Evolutionary conservation across 495 filamentous ascomycete genomes (phyloP), one percentile per base, ranked within the genome.

Genomic region (Trichoderma gamsii): DNA sequence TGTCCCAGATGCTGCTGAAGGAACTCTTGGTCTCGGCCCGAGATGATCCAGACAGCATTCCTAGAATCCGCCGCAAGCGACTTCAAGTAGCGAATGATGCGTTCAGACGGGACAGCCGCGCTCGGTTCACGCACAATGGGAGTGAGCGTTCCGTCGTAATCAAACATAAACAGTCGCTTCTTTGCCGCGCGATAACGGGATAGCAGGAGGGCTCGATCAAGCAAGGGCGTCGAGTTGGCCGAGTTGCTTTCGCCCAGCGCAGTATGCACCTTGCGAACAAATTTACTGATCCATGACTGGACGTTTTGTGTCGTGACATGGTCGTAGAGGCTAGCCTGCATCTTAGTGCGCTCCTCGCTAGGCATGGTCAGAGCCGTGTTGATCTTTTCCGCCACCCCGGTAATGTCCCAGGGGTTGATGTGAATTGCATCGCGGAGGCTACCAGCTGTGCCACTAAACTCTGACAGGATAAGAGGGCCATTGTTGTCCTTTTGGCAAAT

Each of bases 131-230:
- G 86, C 32, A 98, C 93, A 71, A 99, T 97, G 1, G 92, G 92
- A 0, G 96, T 97, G n/a, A 99, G 86, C 0, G 95, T 99, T 63
- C 95, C 95, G 76, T 99, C 95, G 73, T 98, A 99, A 80, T 99
- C 95, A 72, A 97, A 97, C 89, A 99, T 92, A 78, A 98, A 96
- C 2, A 99, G 80, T 41, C 94, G 87, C 77, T 88, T 89, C 52
- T 77, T 78, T 21, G 91, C 85, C 61, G 84, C 80, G 69, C 86
- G 85, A 74, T 96, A 97, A 69, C 87, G 87, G 65, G 80, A 83
- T 51, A 94, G 77, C 67, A 97, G 75, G 71, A 84, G 79, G 18
- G 86, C 79, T 25, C 86, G 85, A 77, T 97, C 92, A 21, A 97
- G 85, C 1, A 89, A 82, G 0, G 93, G 93, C 4, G 92, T 97